These are phyloP conservation scores for Eimeria zaria DNA, from an alignment of 169 alveolate genomes.

Conservation along the genomic window DNA sequence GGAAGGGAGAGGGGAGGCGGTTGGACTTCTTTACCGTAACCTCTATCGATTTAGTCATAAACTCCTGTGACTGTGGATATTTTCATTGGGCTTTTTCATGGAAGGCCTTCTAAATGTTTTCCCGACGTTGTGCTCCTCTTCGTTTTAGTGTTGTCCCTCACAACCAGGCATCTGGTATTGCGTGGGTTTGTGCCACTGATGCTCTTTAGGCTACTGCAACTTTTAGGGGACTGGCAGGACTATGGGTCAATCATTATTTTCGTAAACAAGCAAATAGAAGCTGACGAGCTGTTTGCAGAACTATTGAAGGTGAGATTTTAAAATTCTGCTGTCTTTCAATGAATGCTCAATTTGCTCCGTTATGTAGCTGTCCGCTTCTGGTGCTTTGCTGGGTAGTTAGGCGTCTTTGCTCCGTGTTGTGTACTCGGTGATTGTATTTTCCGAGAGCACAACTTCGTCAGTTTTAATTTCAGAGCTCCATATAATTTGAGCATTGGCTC, in stretches of 20 bases:
- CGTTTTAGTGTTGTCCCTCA: background rate
- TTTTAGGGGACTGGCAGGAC: constrained; percentile 98
- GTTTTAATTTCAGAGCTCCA: background rate
- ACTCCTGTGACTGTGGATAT: background rate
- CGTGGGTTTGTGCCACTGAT: background rate
- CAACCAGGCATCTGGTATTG: background rate
- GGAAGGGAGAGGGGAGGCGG: background rate
- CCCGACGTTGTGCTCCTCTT: background rate
- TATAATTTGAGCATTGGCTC: background rate
- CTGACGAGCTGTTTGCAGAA: constrained; percentile 97
- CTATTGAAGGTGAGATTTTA: constrained; percentile 86
- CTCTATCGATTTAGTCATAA: background rate
- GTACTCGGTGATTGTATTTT: background rate
- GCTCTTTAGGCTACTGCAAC: constrained; percentile 95
- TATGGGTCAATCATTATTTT: constrained; percentile 98
- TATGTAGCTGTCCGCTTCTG: too few species aligned
- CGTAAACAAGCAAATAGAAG: constrained; percentile 98
- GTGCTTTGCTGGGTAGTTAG: background rate
- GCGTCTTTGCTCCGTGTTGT: background rate
- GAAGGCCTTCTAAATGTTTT: background rate
- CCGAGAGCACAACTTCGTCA: background rate
- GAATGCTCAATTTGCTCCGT: background rate
- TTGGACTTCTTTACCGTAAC: background rate
- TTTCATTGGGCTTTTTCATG: background rate
- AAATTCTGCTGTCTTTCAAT: background rate